These are phyloP conservation scores for Talaromyces sp. DNA, from an alignment of 2,329 filamentous ascomycete genomes.

Conservation along the genomic window DNA sequence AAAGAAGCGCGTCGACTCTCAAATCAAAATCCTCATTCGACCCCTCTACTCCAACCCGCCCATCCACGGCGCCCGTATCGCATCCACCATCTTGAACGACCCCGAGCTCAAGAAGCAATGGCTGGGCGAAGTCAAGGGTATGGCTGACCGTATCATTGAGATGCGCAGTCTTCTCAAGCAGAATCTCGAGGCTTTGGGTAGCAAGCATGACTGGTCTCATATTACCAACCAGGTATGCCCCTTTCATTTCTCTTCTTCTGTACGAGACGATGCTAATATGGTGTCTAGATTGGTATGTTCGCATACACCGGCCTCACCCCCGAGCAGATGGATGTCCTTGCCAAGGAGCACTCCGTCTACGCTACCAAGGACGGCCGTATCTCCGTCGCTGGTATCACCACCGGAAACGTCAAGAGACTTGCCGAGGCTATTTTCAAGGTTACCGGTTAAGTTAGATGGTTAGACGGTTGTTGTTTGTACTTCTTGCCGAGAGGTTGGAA, in stretches of 20 bases:
- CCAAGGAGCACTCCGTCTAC: constrained; percentile 96
- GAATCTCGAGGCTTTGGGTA: constrained; percentile 91
- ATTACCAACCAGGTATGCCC: constrained; percentile 75
- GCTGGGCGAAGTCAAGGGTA: constrained; percentile 94
- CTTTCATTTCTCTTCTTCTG: background rate
- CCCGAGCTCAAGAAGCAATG: constrained; percentile 84
- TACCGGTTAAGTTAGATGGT: constrained; percentile 42
- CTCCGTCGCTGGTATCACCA: constrained; percentile 51
- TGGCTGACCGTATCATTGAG: constrained; percentile 98
- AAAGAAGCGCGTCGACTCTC: constrained; percentile 93
- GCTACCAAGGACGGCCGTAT: constrained; percentile 73
- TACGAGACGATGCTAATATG: background rate
- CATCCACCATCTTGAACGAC: constrained; percentile 86
- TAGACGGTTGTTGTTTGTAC: background rate
- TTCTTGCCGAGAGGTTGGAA: background rate
- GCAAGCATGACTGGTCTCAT: constrained; percentile 97
- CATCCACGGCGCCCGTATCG: constrained; percentile 92
- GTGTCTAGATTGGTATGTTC: constrained; percentile 86
- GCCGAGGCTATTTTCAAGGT: constrained; percentile 54
- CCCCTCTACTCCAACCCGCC: constrained; percentile 98
- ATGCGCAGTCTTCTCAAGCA: constrained; percentile 94
- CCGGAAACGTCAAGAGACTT: constrained; percentile 51
- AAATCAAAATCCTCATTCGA: constrained; percentile 97
- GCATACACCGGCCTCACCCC: constrained; percentile 91
- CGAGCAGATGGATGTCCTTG: constrained; percentile 86